phyloP scores from a whole-genome alignment of 2,329 filamentous ascomycete genomes.

The Akanthomyces muscarius region DNA sequence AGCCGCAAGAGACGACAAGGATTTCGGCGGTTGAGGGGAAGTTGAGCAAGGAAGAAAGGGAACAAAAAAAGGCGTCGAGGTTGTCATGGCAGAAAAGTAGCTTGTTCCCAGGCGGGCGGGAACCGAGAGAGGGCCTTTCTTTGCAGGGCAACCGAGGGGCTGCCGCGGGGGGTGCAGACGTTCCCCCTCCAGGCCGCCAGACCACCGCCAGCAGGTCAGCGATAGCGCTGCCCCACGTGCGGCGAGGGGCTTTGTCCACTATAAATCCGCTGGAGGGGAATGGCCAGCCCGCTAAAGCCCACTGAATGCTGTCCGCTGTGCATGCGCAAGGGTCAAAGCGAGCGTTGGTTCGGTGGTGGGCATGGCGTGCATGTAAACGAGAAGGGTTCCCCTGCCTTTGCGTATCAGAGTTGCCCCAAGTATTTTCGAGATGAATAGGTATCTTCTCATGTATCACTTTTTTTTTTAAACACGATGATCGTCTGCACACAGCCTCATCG shows the following conservation, averaged over 20 bases:
- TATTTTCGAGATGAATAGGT: too few relatives aligned
- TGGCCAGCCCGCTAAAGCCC: conserved; percentile 3
- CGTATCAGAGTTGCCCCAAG: background rate
- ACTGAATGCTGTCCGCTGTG: background rate
- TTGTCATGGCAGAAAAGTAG: background rate
- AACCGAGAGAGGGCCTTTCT: background rate
- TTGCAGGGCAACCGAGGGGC: background rate
- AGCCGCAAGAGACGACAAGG: background rate
- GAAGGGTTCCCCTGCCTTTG: background rate
- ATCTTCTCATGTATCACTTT: too few relatives aligned
- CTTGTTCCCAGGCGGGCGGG: background rate
- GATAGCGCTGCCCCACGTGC: conserved; percentile 11
- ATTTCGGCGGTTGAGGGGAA: background rate
- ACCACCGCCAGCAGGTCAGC: background rate
- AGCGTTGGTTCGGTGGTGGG: background rate
- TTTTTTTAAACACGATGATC: too few relatives aligned
- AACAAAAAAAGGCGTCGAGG: background rate
- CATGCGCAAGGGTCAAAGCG: conserved; percentile 10
- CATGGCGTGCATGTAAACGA: too few relatives aligned
- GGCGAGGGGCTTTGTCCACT: conserved; percentile 5
- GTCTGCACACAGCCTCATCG: background rate
- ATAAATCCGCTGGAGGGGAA: background rate
- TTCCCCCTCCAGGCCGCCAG: background rate
- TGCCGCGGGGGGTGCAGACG: background rate
- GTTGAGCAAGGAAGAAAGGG: background rate